Conservation (phyloP, 768 basidiomycete genomes). For the Podaxis mareebaensis region DNA sequence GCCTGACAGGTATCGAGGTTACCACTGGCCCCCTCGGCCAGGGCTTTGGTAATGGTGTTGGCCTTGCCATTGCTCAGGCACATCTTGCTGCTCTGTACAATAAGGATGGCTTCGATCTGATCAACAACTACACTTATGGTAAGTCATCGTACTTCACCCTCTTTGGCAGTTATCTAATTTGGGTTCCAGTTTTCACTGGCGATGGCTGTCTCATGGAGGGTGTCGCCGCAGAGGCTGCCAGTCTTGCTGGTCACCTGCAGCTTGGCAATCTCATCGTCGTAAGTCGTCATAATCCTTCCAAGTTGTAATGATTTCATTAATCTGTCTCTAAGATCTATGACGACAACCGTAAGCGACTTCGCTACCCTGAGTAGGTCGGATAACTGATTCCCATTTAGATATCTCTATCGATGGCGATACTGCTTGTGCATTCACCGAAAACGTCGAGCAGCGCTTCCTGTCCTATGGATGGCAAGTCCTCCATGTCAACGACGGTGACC, state of each 20-base stretch:
- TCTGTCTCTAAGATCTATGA: conserved; percentile 71
- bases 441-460: conserved; percentile 85
- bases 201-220: conserved; percentile 99
- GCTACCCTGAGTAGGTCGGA: neutral
- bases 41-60: conserved; percentile 91
- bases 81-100: conserved; percentile 91
- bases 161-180: conserved; percentile 14
- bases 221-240: conserved; percentile 89
- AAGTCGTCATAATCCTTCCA: conserved; percentile 31
- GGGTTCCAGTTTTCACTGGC: conserved; percentile 73
- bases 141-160: conserved; percentile 15
- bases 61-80: conserved; percentile 90
- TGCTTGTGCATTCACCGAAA: conserved; percentile 89
- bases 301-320: conserved; percentile 15
- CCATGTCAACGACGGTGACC: conserved; percentile 78
- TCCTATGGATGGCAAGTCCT: conserved; percentile 95
- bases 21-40: conserved; percentile 97
- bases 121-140: conserved; percentile 92
- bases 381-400: conserved; percentile 44
- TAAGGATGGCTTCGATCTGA: conserved; percentile 76
- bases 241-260: conserved; percentile 91
- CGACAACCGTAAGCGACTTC: conserved; percentile 76
- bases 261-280: conserved; percentile 92
- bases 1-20: conserved; percentile 68
- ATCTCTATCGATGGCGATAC: conserved; percentile 98